Conservation (phyloP, 2,329 filamentous ascomycete species). For the Dichotomopilus funicola region DNA sequence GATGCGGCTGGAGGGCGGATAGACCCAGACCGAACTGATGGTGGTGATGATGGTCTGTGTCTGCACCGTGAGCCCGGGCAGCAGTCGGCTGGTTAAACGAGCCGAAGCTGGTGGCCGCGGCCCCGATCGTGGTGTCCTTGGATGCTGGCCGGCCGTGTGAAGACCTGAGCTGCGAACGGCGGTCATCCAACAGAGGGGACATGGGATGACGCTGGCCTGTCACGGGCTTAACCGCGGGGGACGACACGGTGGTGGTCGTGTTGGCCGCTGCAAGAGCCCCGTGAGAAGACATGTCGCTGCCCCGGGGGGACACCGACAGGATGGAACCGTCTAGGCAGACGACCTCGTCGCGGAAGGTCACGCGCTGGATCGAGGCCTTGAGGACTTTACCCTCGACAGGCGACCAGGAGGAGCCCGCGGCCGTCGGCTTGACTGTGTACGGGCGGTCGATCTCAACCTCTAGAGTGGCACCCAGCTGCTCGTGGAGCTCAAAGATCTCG, state of each 20-base stretch:
- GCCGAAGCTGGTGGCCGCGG: constrained; percentile 18
- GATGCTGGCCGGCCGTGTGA: constrained; percentile 28
- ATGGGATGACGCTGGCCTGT: constrained; percentile 20
- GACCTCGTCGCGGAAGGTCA: constrained; percentile 68
- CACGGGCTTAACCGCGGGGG: constrained; percentile 47
- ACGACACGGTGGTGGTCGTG: constrained; percentile 45
- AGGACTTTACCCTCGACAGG: constrained; percentile 65
- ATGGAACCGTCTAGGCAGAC: constrained; percentile 68
- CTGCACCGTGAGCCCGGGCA: constrained; percentile 27
- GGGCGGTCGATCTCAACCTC: constrained; percentile 71
- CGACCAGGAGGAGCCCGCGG: constrained; percentile 48
- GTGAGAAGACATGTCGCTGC: constrained; percentile 72
- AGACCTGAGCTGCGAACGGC: constrained; percentile 24
- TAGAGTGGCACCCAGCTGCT: constrained; percentile 65
- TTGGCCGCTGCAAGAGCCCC: constrained; percentile 39
- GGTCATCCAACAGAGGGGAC: constrained; percentile 23
- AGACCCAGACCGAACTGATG: constrained; percentile 16
- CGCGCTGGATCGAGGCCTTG: constrained; percentile 64
- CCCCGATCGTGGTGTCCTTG: constrained; percentile 29
- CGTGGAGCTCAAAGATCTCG: constrained; percentile 75
- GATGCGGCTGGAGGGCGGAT: too few species aligned
- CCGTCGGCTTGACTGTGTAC: constrained; percentile 48
- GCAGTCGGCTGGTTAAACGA: too few species aligned
- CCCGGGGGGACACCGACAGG: constrained; percentile 48
- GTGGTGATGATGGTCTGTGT: constrained; percentile 43